phyloP scores from a whole-genome alignment of 306 rosid species.

The Pyrus communis region DNA sequence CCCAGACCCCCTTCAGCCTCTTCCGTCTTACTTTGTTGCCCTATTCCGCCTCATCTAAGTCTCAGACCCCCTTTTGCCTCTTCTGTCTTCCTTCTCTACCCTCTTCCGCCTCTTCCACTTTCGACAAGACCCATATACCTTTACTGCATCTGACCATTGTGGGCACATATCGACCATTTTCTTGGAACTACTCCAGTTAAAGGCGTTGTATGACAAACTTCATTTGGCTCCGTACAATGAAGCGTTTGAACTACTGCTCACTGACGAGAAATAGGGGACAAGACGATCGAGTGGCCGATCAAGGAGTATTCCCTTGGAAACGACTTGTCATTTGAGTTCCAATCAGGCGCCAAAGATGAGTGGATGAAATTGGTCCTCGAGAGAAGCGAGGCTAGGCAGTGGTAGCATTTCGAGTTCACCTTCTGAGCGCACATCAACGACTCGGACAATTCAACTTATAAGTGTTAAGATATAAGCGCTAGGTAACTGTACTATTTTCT shows the following conservation, averaged over 20 bases:
- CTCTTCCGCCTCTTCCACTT: no score
- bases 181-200: no score
- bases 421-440: conserved; percentile 31
- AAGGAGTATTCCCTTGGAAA: not conserved
- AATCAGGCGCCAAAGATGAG: conserved; percentile 39
- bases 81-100: no score
- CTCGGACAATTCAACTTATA: conserved; percentile 65
- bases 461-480: conserved; percentile 89
- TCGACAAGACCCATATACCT: no score
- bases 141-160: accelerated
- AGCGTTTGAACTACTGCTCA: not conserved
- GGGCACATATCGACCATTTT: no score
- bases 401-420: conserved; percentile 12
- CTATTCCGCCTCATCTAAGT: no score
- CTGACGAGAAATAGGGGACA: not conserved
- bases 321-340: conserved; percentile 1
- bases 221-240: conserved; percentile 8
- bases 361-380: conserved; percentile 52
- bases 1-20: no score
- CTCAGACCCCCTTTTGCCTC: no score
- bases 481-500: conserved; percentile 61
- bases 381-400: conserved; percentile 26
- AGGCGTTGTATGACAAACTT: not conserved
- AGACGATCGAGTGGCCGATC: not conserved
- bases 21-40: no score